These are phyloP conservation scores for Suhomyces wounanorum DNA, from an alignment of 1,139 yeast genomes.

Conservation along the genomic window DNA sequence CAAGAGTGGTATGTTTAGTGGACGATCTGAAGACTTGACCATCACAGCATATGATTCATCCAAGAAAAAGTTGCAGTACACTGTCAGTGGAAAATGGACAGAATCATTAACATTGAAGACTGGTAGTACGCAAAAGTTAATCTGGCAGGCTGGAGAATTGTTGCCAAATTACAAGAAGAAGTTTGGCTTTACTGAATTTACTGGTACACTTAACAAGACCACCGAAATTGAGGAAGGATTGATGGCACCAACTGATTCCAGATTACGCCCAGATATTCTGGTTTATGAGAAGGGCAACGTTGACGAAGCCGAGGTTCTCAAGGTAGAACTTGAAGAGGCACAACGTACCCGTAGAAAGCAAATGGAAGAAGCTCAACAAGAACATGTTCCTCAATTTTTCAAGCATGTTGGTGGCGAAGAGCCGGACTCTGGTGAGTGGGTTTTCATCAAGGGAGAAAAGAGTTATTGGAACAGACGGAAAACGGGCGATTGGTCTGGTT, in stretches of 20 bases:
- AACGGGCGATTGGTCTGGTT: conserved; percentile 58
- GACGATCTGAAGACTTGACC: conserved; percentile 78
- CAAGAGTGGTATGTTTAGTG: conserved; percentile 73
- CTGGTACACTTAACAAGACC: conserved; percentile 78
- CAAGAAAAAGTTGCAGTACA: conserved; percentile 40
- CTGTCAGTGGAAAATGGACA: conserved; percentile 78
- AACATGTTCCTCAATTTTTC: conserved; percentile 67
- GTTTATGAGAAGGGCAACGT: conserved; percentile 69
- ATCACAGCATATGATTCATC: conserved; percentile 51
- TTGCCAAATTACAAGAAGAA: conserved; percentile 61
- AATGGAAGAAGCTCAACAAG: conserved; percentile 45
- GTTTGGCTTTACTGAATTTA: conserved; percentile 84
- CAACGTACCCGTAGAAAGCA: conserved; percentile 78
- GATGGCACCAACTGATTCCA: conserved; percentile 84
- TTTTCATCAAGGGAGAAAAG: conserved; percentile 56
- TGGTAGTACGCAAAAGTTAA: conserved; percentile 40
- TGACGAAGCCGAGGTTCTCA: conserved; percentile 69
- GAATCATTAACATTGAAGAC: conserved; percentile 52
- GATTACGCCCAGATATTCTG: conserved; percentile 83
- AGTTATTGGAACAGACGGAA: conserved; percentile 84
- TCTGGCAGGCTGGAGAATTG: conserved; percentile 71
- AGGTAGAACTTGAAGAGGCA: conserved; percentile 68
- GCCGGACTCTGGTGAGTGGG: conserved; percentile 56
- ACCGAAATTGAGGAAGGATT: conserved; percentile 64
- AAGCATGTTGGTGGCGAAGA: conserved; percentile 41